These are phyloP conservation scores for Trypanosoma cruzi DNA, from an alignment of 208 protist genomes.

Conservation along the genomic window DNA sequence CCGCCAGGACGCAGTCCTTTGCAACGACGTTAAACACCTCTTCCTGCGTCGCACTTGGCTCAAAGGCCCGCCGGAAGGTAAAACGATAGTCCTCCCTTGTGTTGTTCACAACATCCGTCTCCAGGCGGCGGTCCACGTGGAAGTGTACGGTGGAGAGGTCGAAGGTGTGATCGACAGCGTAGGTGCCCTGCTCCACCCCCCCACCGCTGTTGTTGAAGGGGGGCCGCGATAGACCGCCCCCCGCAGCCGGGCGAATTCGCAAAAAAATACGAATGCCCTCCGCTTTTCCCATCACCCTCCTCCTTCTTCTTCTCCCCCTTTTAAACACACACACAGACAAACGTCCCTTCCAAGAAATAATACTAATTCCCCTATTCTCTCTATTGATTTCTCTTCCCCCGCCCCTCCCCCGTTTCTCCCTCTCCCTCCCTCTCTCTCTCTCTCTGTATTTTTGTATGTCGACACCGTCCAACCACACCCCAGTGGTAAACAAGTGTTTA, in stretches of 20 bases:
- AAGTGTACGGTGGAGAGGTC: slow-evolving; percentile 44
- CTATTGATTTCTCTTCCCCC: too few species aligned
- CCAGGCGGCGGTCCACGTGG: slow-evolving; percentile 35
- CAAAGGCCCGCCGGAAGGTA: slow-evolving; percentile 82
- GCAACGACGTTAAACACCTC: slow-evolving; percentile 86
- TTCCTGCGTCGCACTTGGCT: slow-evolving; percentile 60
- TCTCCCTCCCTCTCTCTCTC: background rate
- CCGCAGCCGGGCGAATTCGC: slow-evolving; percentile 66
- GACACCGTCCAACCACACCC: too few species aligned
- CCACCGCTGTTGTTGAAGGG: slow-evolving; percentile 30
- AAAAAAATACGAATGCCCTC: slow-evolving; percentile 82
- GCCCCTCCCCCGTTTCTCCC: too few species aligned
- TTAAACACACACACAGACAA: too few species aligned
- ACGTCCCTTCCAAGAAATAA: too few species aligned
- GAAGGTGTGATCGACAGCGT: slow-evolving; percentile 51
- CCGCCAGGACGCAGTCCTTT: slow-evolving; percentile 81
- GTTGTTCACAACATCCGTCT: slow-evolving; percentile 77
- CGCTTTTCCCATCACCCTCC: slow-evolving; percentile 24
- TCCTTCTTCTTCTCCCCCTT: too few species aligned
- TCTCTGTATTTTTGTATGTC: too few species aligned
- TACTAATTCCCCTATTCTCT: too few species aligned
- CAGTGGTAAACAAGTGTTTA: background rate
- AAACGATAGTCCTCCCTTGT: slow-evolving; percentile 65
- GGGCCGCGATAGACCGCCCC: slow-evolving; percentile 42
- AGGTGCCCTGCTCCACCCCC: slow-evolving; percentile 13